Base-by-base conservation (phyloP, 768 basidiomycete species). In the Suillus paluster region DNA sequence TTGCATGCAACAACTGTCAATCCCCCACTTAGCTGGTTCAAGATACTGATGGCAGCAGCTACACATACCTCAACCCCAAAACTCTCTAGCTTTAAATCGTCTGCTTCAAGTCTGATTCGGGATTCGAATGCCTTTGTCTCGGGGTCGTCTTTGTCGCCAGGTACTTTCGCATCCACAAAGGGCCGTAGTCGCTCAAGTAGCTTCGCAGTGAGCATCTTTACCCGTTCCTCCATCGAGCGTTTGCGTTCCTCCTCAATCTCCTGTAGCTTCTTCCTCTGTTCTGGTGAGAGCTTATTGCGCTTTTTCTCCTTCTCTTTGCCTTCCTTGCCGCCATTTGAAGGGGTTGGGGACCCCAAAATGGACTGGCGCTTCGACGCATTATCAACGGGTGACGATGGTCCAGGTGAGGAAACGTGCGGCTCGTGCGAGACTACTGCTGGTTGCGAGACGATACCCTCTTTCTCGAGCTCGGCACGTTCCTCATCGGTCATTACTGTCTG, bases 51-150 rank as follows among this genome's bases (percentile, higher is more conserved):
- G n/a, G 50, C 49, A 39, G 1, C 33, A 53, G 12, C 38, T 7
- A 53, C 45, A 73, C 84, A 34, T 67, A 93, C 90, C 86, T 98
- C 97, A 25, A 99, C 89, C 53, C 97, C 97, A 75, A 99, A 99
- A 67, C 93, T 95, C 80, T 99, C 97, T 58, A 98, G 77, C 79
- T 98, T 98, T 68, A 99, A 73, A 78, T 99, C 97, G 60, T 97
- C 95, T 1, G 92, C 94, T 75, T 99, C 97, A 33, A 84, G 79
- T 69, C 77, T 82, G 73, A 97, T 92, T 74, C 82, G 87, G 57
- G 82, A 81, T 74, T 92, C 89, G 70, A 95, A 99, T 17, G 83
- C 81, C 54, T 75, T 76, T 12, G 93, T 94, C 80, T 99, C 97
- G 0, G 88, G 79, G 68, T 99, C 97, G 57, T 86, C 89, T 71